Evolutionary conservation across 257 asterid genomes (phyloP).

Genomic region (Ilex aquifolium): DNA sequence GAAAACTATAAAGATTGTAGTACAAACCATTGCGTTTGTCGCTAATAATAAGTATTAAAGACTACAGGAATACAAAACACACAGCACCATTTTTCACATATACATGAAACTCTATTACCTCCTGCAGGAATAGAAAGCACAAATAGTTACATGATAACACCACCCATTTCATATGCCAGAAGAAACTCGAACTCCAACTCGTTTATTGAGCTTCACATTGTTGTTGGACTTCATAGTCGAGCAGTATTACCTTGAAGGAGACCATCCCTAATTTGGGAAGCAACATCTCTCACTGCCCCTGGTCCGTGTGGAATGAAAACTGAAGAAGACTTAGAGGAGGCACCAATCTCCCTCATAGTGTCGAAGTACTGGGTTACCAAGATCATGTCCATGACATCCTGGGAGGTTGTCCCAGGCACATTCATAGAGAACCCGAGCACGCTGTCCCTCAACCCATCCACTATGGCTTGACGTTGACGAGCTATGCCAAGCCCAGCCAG

Average conservation of each 20-base stretch:
- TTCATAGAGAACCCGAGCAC: slow-evolving; percentile 44
- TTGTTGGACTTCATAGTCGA: too few relatives aligned
- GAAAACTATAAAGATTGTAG: too few relatives aligned
- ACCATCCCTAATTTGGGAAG: slow-evolving; percentile 45
- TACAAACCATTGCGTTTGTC: too few relatives aligned
- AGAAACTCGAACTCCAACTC: too few relatives aligned
- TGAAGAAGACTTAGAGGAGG: slow-evolving; percentile 45
- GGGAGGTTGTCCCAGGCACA: slow-evolving; percentile 50
- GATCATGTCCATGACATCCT: slow-evolving; percentile 57
- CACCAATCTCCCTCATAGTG: slow-evolving; percentile 56
- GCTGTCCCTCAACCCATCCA: slow-evolving; percentile 50
- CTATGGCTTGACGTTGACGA: slow-evolving; percentile 53
- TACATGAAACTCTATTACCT: too few relatives aligned
- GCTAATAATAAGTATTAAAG: too few relatives aligned
- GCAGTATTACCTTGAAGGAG: slow-evolving; percentile 50
- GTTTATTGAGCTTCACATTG: too few relatives aligned
- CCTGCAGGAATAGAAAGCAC: too few relatives aligned
- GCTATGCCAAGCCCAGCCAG: slow-evolving; percentile 50
- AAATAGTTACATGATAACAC: too few relatives aligned
- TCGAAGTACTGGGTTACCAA: slow-evolving; percentile 54
- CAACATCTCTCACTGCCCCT: slow-evolving; percentile 48
- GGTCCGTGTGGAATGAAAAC: slow-evolving; percentile 56
- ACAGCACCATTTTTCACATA: too few relatives aligned
- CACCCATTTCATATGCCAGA: too few relatives aligned
- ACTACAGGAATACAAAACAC: too few relatives aligned